Evolutionary conservation across 768 basidiomycete genomes (phyloP), one percentile per base, ranked within the genome.

Genomic region (Podaxis rugospora): DNA sequence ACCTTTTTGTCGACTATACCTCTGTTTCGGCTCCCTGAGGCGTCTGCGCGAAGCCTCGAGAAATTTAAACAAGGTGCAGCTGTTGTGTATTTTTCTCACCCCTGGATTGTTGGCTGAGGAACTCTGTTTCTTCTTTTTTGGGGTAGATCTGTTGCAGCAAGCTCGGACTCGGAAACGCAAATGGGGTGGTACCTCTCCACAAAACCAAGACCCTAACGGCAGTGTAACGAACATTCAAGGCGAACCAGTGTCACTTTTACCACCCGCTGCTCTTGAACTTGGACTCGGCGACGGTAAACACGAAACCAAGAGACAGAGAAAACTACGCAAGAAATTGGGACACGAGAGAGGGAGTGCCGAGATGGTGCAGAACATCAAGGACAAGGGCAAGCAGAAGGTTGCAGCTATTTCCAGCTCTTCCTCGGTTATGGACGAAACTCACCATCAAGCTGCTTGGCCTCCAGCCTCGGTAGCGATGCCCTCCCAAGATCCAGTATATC

Each of bases 161-260:
- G 64, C 61, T 14, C 66, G 62, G 50, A 66, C 65, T 52, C 64
- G 65, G 51, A 71, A 68, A 59, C 62, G 67, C 37, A 65, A 70
- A 44, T 51, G 69, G 49, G 62, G 32, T 23, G 49, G 52, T 28
- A 69, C 67, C 46, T 54, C 67, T 23, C 50, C 61, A 2, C 57
- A 39, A n/a, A 66, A 65, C 39, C 46, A 60, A 37, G 2, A 42
- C 40, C 13, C 40, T 1, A 42, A 14, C 13, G n/a, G 5, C n/a
- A 14, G n/a, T 42, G 14, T 42, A 42, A 5, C 13, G 14, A 5
- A 42, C n/a, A 11, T 13, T 42, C 13, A 42, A 13, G 14, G 0
- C 14, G n/a, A 42, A 11, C 14, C 10, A 42, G 40, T 9, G 5
- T 32, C 32, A 32, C 32, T 32, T 32, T 32, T 32, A 9, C 7